Evolutionary conservation across 495 filamentous ascomycete genomes (phyloP), one percentile per base, ranked within the genome.

Genomic region (Penicillium dipodomyicola): DNA sequence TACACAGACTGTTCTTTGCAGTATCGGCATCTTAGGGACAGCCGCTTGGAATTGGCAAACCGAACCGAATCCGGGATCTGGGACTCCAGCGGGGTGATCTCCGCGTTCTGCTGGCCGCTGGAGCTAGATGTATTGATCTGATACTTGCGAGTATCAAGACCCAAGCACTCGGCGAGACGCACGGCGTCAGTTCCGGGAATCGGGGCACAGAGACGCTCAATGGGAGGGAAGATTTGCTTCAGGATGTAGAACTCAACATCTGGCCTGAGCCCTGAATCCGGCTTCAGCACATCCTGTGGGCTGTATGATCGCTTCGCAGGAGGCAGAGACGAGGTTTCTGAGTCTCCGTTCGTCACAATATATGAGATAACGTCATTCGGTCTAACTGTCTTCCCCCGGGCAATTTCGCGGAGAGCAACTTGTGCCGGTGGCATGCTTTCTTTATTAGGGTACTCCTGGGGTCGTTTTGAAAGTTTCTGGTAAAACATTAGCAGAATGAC

Each of bases 211-310:
- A 98, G 84, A 81, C 94, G 91, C 76, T 98, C 94, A 52, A 98
- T 96, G 2, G 95, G 94, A 6, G 94, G 94, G 74, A 98, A 94
- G 51, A 98, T 96, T 69, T 98, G 94, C 77, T 98, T 98, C 73
- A 90, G 84, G 32, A 98, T 84, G 71, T 98, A 98, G 84, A 93
- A 97, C 63, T 97, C 94, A 27, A 95, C 81, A 69, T 97, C 92
- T 30, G 88, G 91, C 61, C 87, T 84, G 4, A 97, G 78, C 6
- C 76, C 87, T 2, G 87, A 87, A 55, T 84, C 84, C 17, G 83
- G 49, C 58, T 92, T 91, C 58, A 88, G 77, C 17, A 97, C 89
- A 67, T 97, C 95, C 59, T 92, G 87, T 12, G 87, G 84, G 7
- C 88, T 84, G 68, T 89, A 92, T 5, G 94, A 92, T 54, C 95